A percentile compares a stretch with the other conserved stretches of the same genome.
Evolutionary conservation across 768 basidiomycete genomes (phyloP).

Genomic region (Obba rivulosa): DNA sequence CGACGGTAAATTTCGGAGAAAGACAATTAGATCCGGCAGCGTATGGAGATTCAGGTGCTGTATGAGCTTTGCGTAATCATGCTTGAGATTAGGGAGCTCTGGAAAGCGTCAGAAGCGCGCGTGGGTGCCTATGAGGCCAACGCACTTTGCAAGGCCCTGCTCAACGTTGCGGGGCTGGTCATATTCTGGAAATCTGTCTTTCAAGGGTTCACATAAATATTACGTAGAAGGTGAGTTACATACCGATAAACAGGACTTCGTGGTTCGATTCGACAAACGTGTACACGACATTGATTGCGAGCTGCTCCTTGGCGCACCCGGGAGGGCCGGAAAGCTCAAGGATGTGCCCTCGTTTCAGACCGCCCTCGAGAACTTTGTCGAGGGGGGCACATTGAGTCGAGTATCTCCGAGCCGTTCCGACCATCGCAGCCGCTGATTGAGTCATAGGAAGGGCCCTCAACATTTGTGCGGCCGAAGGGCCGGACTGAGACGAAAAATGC

Average conservation of each 20-base stretch:
- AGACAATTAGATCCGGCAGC: constrained; percentile 51
- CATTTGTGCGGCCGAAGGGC: constrained; percentile 39
- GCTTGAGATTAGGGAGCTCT: too few species aligned
- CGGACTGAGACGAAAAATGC: constrained; percentile 37
- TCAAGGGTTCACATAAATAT: constrained; percentile 1
- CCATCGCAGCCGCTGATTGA: constrained; percentile 51
- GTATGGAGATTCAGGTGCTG: constrained; percentile 40
- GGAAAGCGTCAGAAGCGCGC: background rate
- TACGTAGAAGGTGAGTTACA: constrained; percentile 12
- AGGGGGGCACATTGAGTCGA: constrained; percentile 43
- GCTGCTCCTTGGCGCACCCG: constrained; percentile 56
- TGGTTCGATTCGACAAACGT: constrained; percentile 43
- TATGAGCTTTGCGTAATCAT: constrained; percentile 24
- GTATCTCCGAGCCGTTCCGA: constrained; percentile 26
- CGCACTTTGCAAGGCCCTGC: constrained; percentile 21
- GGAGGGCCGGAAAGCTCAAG: constrained; percentile 77
- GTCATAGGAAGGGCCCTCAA: constrained; percentile 31
- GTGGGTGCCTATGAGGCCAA: constrained; percentile 1
- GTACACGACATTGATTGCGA: constrained; percentile 46
- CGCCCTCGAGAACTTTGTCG: constrained; percentile 58
- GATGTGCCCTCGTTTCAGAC: constrained; percentile 54
- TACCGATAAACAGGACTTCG: constrained; percentile 65
- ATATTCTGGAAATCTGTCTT: constrained; percentile 45
- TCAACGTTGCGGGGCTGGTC: constrained; percentile 32
- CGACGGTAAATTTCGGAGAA: constrained; percentile 47